These are phyloP conservation scores for Aspergillus oerlinghausenensis DNA, from an alignment of 2,329 filamentous ascomycete species.

Conservation along the genomic window DNA sequence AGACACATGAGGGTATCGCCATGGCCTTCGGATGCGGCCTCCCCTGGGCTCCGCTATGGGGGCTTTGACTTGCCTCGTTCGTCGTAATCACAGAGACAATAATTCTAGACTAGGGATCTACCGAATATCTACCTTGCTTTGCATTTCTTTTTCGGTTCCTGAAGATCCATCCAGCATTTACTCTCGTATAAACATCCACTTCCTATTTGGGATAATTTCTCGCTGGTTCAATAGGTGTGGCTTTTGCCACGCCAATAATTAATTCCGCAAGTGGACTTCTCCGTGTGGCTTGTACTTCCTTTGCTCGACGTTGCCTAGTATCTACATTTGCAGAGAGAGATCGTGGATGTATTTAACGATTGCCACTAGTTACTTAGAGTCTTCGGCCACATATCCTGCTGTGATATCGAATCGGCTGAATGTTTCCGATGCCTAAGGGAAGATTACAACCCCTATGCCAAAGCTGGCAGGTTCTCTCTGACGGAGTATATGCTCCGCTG, in stretches of 20 bases:
- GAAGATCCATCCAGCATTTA: constrained; percentile 1
- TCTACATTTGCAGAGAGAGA: background rate
- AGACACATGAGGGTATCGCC: background rate
- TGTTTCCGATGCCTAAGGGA: background rate
- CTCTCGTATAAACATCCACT: background rate
- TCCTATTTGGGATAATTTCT: background rate
- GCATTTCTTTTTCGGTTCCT: background rate
- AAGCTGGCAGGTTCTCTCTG: too few relatives aligned
- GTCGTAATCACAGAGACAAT: background rate
- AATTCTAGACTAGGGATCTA: background rate
- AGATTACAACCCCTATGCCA: background rate
- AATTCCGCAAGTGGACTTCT: background rate
- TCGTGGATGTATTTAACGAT: background rate
- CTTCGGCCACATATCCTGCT: too few relatives aligned
- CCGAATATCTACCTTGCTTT: background rate
- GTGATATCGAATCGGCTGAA: background rate
- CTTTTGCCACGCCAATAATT: background rate
- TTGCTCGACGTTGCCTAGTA: background rate
- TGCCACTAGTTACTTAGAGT: background rate
- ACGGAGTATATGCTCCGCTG: background rate
- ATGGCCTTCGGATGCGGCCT: background rate
- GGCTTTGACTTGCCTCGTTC: background rate
- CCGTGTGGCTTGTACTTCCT: background rate
- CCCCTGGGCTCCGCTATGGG: background rate
- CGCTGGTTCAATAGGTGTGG: background rate